These are phyloP conservation scores for Fusarium stilboides DNA, from an alignment of 2,329 filamentous ascomycete genomes.

Conservation along the genomic window DNA sequence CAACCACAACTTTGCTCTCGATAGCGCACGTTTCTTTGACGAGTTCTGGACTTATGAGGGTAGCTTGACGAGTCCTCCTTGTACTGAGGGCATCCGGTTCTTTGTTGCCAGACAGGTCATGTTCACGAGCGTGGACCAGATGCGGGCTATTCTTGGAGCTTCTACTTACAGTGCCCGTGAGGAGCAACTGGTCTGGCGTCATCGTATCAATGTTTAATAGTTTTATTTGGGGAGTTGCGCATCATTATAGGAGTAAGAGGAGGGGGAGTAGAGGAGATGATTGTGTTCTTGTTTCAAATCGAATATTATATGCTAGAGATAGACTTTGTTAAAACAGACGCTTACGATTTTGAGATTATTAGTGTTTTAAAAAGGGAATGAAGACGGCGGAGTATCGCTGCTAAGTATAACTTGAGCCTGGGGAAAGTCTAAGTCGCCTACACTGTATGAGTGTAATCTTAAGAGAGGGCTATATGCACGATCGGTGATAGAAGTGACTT, in stretches of 20 bases:
- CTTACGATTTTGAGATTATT: too few relatives aligned
- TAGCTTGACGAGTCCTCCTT: conserved; percentile 42
- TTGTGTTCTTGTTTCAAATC: too few relatives aligned
- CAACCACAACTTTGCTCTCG: conserved; percentile 23
- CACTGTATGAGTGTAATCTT: too few relatives aligned
- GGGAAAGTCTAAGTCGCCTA: too few relatives aligned
- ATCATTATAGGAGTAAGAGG: too few relatives aligned
- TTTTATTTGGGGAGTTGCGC: neutral
- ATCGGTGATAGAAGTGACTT: too few relatives aligned
- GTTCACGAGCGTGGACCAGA: conserved; percentile 40
- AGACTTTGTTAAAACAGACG: too few relatives aligned
- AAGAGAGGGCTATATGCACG: too few relatives aligned
- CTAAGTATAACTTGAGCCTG: too few relatives aligned
- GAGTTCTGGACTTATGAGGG: conserved; percentile 46
- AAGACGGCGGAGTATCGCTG: too few relatives aligned
- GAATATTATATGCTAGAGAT: neutral
- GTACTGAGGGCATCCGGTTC: conserved; percentile 34
- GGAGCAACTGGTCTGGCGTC: conserved; percentile 41
- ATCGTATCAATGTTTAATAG: conserved; percentile 33
- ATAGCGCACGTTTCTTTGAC: conserved; percentile 35
- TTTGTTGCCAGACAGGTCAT: conserved; percentile 37
- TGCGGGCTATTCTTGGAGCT: conserved; percentile 37
- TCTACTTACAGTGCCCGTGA: conserved; percentile 39
- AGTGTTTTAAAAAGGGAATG: too few relatives aligned
- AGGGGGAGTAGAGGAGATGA: neutral